A percentile compares a stretch with the other conserved stretches of the same genome.
Evolutionary conservation across 2,329 filamentous ascomycete genomes (phyloP).

Genomic region (Ophiostoma piceae): DNA sequence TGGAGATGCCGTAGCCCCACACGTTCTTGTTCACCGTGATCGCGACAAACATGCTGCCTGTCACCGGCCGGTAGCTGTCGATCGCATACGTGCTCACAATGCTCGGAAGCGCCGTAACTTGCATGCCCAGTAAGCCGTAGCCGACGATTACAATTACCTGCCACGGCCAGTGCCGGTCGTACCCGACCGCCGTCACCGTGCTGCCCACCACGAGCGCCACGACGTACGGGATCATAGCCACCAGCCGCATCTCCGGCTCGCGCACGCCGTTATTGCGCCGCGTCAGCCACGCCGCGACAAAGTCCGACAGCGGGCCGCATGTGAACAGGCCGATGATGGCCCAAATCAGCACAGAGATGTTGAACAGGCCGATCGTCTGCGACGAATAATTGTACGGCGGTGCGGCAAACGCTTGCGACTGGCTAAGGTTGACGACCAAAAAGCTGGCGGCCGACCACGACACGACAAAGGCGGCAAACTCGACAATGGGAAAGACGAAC

Average conservation of each 20-base stretch:
- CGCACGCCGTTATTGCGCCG: constrained; percentile 33
- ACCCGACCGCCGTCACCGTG: constrained; percentile 43
- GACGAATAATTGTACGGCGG: constrained; percentile 43
- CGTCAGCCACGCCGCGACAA: constrained; percentile 38
- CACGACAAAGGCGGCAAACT: constrained; percentile 57
- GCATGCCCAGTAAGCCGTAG: constrained; percentile 37
- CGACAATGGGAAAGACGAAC: constrained; percentile 57
- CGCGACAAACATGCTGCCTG: constrained; percentile 39
- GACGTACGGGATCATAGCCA: constrained; percentile 43
- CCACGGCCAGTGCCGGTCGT: constrained; percentile 46
- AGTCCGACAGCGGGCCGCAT: constrained; percentile 43
- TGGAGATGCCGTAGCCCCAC: constrained; percentile 32
- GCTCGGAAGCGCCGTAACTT: constrained; percentile 47
- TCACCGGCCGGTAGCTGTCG: constrained; percentile 60
- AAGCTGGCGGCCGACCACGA: constrained; percentile 45
- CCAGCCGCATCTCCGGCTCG: constrained; percentile 41
- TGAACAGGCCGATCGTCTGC: constrained; percentile 43
- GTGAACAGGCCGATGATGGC: constrained; percentile 39
- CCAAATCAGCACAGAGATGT: constrained; percentile 43
- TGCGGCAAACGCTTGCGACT: constrained; percentile 40
- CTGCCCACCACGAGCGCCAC: constrained; percentile 43
- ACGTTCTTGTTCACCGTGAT: constrained; percentile 33
- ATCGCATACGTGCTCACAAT: constrained; percentile 57
- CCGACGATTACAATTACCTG: constrained; percentile 45
- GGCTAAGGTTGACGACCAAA: constrained; percentile 54